A percentile compares a stretch with the other conserved stretches of the same genome.
These are phyloP conservation scores for Sordariomycetes sp. DNA, from an alignment of 2,329 filamentous ascomycete genomes.

Conservation along the genomic window DNA sequence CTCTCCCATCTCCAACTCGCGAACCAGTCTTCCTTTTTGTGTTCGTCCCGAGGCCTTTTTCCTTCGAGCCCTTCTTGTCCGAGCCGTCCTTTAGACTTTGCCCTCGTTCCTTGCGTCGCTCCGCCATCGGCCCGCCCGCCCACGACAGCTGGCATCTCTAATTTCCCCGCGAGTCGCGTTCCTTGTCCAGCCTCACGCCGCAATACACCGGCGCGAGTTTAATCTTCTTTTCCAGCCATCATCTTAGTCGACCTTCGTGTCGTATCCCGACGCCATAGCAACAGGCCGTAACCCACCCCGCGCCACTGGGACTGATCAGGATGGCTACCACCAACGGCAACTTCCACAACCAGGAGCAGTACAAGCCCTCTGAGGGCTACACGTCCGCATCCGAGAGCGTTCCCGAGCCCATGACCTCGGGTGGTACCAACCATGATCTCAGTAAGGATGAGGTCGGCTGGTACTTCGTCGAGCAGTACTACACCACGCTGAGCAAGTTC, in stretches of 20 bases:
- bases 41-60: background rate
- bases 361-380: conserved; percentile 19
- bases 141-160: background rate
- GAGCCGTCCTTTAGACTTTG: background rate
- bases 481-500: conserved; percentile 89
- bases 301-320: background rate
- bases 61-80: background rate
- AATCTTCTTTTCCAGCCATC: background rate
- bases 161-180: background rate
- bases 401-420: conserved; percentile 17
- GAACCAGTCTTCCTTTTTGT: background rate
- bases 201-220: background rate
- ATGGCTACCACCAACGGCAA: conserved; percentile 39
- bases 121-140: background rate
- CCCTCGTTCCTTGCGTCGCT: background rate
- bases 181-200: background rate
- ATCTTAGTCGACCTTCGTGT: background rate
- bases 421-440: conserved; percentile 31
- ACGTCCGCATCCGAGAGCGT: conserved; percentile 14
- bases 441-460: conserved; percentile 94
- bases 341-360: conserved; percentile 32
- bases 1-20: conserved; percentile 1
- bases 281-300: background rate
- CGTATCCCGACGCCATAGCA: background rate
- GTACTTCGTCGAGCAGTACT: conserved; percentile 99